Evolutionary conservation across 2,329 filamentous ascomycete species (phyloP).

Genomic region (Orbilia javanica): DNA sequence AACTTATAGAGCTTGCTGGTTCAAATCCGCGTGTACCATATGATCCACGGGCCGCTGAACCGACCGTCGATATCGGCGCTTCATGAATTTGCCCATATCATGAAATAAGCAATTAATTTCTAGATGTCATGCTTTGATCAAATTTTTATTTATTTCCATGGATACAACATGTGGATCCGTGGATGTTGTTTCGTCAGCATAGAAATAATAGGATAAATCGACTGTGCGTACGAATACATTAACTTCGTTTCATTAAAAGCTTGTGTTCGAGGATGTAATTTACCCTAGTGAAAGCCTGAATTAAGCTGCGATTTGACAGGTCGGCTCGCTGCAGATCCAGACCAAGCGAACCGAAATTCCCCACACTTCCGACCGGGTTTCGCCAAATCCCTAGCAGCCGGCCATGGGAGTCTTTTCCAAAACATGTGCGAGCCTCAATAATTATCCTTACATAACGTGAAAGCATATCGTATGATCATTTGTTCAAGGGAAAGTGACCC

Average conservation of each 20-base stretch:
- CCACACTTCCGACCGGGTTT: background rate
- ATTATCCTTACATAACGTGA: constrained; percentile 1
- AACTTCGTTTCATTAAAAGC: background rate
- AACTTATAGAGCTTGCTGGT: background rate
- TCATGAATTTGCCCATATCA: background rate
- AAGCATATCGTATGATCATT: background rate
- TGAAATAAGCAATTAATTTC: constrained; percentile 13
- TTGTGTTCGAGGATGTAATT: background rate
- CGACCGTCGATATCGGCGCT: background rate
- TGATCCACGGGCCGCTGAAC: constrained; percentile 12
- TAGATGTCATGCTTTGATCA: constrained; percentile 12
- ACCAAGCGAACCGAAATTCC: background rate
- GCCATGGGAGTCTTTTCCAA: too few relatives aligned
- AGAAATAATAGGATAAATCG: background rate
- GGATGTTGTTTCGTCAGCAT: background rate
- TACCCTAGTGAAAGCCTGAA: background rate
- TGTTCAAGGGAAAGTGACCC: constrained; percentile 2
- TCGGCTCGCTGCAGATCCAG: background rate
- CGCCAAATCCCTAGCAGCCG: constrained; percentile 3
- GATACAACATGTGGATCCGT: background rate
- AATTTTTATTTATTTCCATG: background rate
- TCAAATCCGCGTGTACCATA: background rate
- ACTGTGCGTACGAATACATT: background rate
- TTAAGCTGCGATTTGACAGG: background rate
- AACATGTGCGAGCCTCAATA: background rate